Percentiles rank a stretch among this genome's conserved stretches.
Evolutionary conservation across 805 yeast species (phyloP).

Genomic region (Wickerhamiella sorbophila): DNA sequence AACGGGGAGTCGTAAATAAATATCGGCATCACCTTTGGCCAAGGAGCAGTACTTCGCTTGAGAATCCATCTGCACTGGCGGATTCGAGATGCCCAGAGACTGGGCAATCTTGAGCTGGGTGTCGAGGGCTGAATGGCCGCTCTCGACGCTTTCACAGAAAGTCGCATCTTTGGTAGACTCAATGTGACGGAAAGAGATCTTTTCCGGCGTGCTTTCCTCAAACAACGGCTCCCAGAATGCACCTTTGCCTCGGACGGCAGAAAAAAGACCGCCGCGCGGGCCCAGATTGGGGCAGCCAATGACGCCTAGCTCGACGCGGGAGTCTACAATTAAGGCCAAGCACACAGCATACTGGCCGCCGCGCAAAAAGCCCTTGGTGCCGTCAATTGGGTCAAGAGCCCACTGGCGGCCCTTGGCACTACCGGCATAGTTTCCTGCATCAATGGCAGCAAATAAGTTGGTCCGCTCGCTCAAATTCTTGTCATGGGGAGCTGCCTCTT

Average conservation of each 20-base stretch:
- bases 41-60: conserved; percentile 92
- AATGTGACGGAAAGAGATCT: conserved; percentile 40
- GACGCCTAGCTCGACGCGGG: conserved; percentile 74
- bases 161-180: conserved; percentile 36
- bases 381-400: conserved; percentile 98
- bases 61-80: conserved; percentile 69
- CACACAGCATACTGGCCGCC: conserved; percentile 97
- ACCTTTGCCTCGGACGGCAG: conserved; percentile 56
- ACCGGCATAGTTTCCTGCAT: conserved; percentile 66
- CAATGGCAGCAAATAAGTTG: conserved; percentile 51
- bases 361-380: conserved; percentile 90
- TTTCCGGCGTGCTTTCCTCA: conserved; percentile 19
- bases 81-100: conserved; percentile 41
- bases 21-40: conserved; percentile 82
- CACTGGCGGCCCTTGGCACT: conserved; percentile 74
- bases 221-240: conserved; percentile 38
- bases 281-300: conserved; percentile 90
- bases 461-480: conserved; percentile 25
- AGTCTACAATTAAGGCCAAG: conserved; percentile 74
- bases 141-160: conserved; percentile 89
- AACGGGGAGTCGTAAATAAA: conserved; percentile 79
- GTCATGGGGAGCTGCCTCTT: conserved; percentile 32
- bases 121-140: conserved; percentile 85
- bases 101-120: conserved; percentile 65
- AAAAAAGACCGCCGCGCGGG: conserved; percentile 57